phyloP scores from a whole-genome alignment of 2,329 filamentous ascomycete genomes.

The Mycosphaerella sp. region DNA sequence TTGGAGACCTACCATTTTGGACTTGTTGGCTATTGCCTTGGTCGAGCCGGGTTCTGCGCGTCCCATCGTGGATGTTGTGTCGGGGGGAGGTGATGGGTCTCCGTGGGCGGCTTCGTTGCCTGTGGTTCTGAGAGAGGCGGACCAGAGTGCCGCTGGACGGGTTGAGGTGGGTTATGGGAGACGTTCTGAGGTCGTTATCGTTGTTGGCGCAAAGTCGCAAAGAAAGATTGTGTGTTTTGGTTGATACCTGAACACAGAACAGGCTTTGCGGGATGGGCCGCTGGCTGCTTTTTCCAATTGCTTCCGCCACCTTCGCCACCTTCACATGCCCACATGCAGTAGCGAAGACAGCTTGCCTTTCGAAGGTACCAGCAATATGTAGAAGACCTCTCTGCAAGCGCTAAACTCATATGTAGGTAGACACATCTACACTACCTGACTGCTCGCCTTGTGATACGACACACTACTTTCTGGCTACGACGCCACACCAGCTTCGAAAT shows the following conservation, averaged over 20 bases:
- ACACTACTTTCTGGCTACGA: neutral
- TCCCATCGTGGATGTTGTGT: constrained; percentile 57
- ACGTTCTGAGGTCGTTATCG: neutral
- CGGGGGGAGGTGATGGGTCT: neutral
- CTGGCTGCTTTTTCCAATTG: neutral
- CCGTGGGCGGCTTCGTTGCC: constrained; percentile 10
- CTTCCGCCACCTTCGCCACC: neutral
- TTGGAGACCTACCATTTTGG: constrained; percentile 74
- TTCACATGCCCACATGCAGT: neutral
- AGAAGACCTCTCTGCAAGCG: neutral
- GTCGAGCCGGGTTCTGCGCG: constrained; percentile 87
- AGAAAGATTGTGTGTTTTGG: too few relatives aligned
- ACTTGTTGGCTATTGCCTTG: constrained; percentile 85
- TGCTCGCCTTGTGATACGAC: neutral
- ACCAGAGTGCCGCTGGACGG: too few relatives aligned
- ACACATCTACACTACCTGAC: neutral
- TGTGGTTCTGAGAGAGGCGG: neutral
- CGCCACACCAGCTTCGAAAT: constrained; percentile 1
- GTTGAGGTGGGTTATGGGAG: neutral
- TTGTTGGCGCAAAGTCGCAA: neutral
- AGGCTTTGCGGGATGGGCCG: neutral
- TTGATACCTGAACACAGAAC: too few relatives aligned
- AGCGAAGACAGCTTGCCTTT: neutral
- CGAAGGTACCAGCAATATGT: neutral
- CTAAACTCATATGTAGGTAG: too few relatives aligned